Percentiles rank a stretch among this genome's conserved stretches.
Evolutionary conservation across 805 yeast species (phyloP).

Genomic region (Jamesozyma piceae): DNA sequence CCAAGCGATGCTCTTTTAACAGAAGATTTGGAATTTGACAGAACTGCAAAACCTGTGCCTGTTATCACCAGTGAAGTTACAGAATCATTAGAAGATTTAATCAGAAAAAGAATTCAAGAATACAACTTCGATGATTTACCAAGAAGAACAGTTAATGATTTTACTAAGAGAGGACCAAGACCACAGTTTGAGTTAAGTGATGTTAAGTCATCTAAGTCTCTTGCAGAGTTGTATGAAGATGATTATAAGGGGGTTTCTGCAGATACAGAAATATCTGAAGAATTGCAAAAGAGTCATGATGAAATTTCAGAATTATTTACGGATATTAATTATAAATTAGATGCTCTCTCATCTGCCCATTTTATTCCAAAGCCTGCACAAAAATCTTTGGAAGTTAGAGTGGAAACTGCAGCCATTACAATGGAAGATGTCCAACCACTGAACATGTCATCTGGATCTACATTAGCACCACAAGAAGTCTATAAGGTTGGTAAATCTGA

Average conservation of each 20-base stretch:
- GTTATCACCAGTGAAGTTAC: conserved; percentile 85
- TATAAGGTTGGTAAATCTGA: conserved; percentile 44
- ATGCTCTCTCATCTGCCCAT: conserved; percentile 88
- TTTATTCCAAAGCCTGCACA: conserved; percentile 86
- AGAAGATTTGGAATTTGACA: conserved; percentile 80
- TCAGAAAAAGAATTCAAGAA: conserved; percentile 67
- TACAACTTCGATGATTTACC: conserved; percentile 79
- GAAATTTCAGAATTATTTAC: conserved; percentile 64
- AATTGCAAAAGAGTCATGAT: conserved; percentile 60
- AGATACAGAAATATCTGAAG: conserved; percentile 47
- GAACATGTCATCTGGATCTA: conserved; percentile 58
- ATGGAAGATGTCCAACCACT: conserved; percentile 98
- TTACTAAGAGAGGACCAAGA: conserved; percentile 45
- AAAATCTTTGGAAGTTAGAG: conserved; percentile 69
- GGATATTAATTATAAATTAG: conserved; percentile 60
- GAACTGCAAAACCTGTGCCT: conserved; percentile 93
- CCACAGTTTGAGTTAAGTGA: conserved; percentile 63
- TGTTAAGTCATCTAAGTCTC: conserved; percentile 72
- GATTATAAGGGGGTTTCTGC: conserved; percentile 52
- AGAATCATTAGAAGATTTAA: conserved; percentile 78
- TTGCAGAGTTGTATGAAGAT: conserved; percentile 88
- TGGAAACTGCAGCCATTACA: conserved; percentile 68
- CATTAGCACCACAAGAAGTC: conserved; percentile 92
- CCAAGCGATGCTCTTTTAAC: conserved; percentile 76
- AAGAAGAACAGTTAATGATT: conserved; percentile 57